These are phyloP conservation scores for Gloeostereum incarnatum DNA, from an alignment of 768 basidiomycete species.

Conservation along the genomic window DNA sequence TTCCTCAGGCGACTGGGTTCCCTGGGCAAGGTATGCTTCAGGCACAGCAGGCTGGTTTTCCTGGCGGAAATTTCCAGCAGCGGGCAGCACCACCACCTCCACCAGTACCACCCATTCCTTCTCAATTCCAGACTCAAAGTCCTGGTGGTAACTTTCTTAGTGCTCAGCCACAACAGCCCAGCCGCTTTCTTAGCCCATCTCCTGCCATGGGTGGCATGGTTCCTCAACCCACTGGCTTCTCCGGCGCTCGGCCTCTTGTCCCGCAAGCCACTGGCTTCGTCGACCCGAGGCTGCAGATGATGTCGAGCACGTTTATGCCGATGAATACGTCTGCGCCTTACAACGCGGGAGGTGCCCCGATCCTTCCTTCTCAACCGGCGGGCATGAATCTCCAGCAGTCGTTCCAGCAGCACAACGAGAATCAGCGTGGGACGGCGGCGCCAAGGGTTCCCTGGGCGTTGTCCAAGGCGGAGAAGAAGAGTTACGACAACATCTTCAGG, in stretches of 20 bases:
- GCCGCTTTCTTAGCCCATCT: slow-evolving; percentile 48
- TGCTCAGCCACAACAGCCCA: slow-evolving; percentile 30
- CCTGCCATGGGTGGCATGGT: slow-evolving; percentile 32
- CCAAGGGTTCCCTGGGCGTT: slow-evolving; percentile 82
- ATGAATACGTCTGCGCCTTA: slow-evolving; percentile 53
- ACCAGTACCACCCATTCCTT: slow-evolving; percentile 56
- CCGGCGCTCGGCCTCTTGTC: slow-evolving; percentile 44
- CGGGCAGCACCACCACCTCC: slow-evolving; percentile 43
- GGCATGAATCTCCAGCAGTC: slow-evolving; percentile 67
- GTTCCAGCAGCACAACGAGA: slow-evolving; percentile 82
- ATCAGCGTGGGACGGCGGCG: slow-evolving; percentile 51
- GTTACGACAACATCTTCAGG: slow-evolving; percentile 92
- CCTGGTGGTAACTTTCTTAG: slow-evolving; percentile 33
- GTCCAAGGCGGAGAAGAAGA: slow-evolving; percentile 87
- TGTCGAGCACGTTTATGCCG: slow-evolving; percentile 92
- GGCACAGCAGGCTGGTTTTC: slow-evolving; percentile 52
- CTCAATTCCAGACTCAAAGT: slow-evolving; percentile 43
- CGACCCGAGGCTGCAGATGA: slow-evolving; percentile 80
- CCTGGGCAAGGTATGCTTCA: slow-evolving; percentile 12
- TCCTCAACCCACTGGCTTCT: slow-evolving; percentile 64
- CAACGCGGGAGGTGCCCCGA: slow-evolving; percentile 49
- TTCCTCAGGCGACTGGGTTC: not conserved
- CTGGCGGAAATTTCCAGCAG: slow-evolving; percentile 23
- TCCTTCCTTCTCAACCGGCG: slow-evolving; percentile 55
- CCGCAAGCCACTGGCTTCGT: slow-evolving; percentile 75